Base-by-base conservation (phyloP, 1,139 yeast genomes). In the Saccharomyces pastorianus region DNA sequence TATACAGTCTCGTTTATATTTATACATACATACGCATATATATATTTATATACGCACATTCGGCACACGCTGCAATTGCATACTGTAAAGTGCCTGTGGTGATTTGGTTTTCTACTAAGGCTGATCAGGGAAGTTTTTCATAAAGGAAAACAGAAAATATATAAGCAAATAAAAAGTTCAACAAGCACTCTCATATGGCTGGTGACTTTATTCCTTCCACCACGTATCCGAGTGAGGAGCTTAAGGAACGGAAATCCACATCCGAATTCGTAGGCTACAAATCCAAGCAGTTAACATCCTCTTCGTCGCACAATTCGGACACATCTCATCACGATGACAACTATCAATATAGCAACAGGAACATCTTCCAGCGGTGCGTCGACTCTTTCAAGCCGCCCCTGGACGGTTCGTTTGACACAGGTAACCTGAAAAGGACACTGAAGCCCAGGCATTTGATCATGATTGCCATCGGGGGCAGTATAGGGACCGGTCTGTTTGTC, bases 401-500 rank as follows among this genome's bases (percentile, higher is more conserved):
- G 34, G 59, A 60, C 52, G 63, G 63, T 8, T 60, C 63, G 31
- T 60, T 56, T 49, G 57, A 60, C 48, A 57, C 63, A 3, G 54
- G 59, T 29, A 60, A 58, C 34, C 49, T 59, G 52, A 59, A 59
- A 50, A 47, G 58, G 23, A 48, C 59, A 28, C 48, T 59, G 31
- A 59, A 59, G 49, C 55, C 62, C 28, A 53, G 62, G 48, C 62
- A 59, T 50, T 49, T 59, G 53, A 59, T 59, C 31, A 59, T 59
- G 62, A 83, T 86, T 61, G 89, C 90, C 51, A 79, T 82, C 55
- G 95, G 95, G 57, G 95, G 95, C 29, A 78, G 88, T 47, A 85
- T 87, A 60, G 95, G 95, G 63, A 85, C 91, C n/a, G 88, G 87
- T 59, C 70, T 82, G 51, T 76, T 85, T 74, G 82, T 87, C 17